These are phyloP conservation scores for Cyberlindnera nakhonratchasimensis DNA, from an alignment of 805 yeast genomes.

Conservation along the genomic window DNA sequence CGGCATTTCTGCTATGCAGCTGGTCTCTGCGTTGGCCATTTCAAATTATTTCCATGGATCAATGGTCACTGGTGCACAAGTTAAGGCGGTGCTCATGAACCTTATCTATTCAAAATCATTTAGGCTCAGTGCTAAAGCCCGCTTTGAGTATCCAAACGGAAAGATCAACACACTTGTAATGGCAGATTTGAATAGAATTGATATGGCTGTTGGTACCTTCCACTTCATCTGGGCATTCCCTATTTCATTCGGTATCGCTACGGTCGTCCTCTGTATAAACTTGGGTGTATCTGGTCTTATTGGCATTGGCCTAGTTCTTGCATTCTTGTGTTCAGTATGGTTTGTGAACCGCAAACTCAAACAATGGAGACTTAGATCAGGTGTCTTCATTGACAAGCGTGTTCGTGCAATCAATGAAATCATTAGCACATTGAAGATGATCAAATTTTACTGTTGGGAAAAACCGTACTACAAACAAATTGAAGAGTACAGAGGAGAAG, in stretches of 20 bases:
- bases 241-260: conserved; percentile 55
- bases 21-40: conserved; percentile 43
- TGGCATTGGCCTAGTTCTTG: conserved; percentile 59
- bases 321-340: conserved; percentile 39
- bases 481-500: conserved; percentile 51
- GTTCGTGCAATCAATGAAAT: conserved; percentile 76
- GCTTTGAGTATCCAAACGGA: conserved; percentile 60
- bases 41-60: conserved; percentile 65
- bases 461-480: conserved; percentile 63
- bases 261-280: conserved; percentile 60
- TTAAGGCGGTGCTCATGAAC: conserved; percentile 67
- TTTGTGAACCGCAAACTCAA: conserved; percentile 50
- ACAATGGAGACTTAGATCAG: conserved; percentile 52
- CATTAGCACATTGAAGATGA: conserved; percentile 70
- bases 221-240: conserved; percentile 65
- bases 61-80: conserved; percentile 64
- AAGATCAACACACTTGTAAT: conserved; percentile 75
- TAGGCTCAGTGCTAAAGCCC: conserved; percentile 52
- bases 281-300: conserved; percentile 71
- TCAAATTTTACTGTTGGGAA: conserved; percentile 93
- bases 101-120: conserved; percentile 69
- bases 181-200: conserved; percentile 78
- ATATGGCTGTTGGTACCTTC: conserved; percentile 67
- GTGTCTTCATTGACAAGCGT: conserved; percentile 68
- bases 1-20: conserved; percentile 58